A percentile compares a stretch with the other conserved stretches of the same genome.
phyloP scores from a whole-genome alignment of 306 rosid species.

The Mimosa pudica region DNA sequence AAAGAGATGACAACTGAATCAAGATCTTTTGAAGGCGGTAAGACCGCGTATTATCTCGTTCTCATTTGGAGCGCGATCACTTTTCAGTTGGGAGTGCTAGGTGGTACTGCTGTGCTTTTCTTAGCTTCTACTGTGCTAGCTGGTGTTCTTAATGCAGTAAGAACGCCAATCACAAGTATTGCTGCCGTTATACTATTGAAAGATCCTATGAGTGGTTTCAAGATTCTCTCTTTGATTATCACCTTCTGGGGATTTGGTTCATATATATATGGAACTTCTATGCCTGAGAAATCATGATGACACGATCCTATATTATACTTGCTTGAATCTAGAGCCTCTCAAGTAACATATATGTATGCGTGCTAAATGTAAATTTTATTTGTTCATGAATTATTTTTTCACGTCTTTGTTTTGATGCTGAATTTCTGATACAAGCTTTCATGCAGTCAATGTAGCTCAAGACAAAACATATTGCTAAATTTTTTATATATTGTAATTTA shows the following conservation, averaged over 20 bases:
- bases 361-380: background rate
- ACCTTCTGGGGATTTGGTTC: constrained; percentile 61
- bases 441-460: background rate
- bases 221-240: constrained; percentile 60
- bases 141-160: constrained; percentile 82
- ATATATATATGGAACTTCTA: constrained; percentile 68
- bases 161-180: constrained; percentile 86
- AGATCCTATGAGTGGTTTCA: constrained; percentile 82
- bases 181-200: constrained; percentile 80
- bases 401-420: background rate
- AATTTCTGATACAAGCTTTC: background rate
- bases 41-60: constrained; percentile 60
- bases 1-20: constrained; percentile 70
- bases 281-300: constrained; percentile 32
- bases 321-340: background rate
- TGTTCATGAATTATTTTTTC: background rate
- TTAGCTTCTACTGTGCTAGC: constrained; percentile 92
- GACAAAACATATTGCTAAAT: background rate
- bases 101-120: constrained; percentile 78
- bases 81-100: constrained; percentile 83
- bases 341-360: too few relatives aligned
- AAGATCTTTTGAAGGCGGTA: constrained; percentile 64
- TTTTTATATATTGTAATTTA: background rate
- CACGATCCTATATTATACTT: background rate
- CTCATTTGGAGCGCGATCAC: constrained; percentile 75